phyloP scores from a whole-genome alignment of 352 stramenopile species.

The Phytophthora pseudosyringae region DNA sequence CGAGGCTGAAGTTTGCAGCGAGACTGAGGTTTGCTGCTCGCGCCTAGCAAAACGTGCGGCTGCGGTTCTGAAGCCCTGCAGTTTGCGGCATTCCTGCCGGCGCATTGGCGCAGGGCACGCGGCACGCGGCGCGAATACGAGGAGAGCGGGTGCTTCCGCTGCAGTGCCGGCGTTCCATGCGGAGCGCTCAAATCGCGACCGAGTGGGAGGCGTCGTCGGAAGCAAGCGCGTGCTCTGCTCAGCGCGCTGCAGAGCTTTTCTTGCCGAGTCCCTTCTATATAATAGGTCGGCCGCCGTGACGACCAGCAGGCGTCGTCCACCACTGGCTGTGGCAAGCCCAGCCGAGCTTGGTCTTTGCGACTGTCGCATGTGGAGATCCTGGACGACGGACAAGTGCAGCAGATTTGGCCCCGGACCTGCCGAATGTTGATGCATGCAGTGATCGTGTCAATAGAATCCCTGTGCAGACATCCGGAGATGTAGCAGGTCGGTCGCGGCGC shows the following conservation, averaged over 20 bases:
- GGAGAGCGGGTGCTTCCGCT: conserved; percentile 7
- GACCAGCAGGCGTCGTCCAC: neutral
- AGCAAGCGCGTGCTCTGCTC: conserved; percentile 17
- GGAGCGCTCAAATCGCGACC: conserved; percentile 18
- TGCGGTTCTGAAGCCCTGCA: neutral
- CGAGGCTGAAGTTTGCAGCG: neutral
- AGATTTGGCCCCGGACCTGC: neutral
- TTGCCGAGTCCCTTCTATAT: neutral
- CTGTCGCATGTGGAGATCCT: conserved; percentile 31
- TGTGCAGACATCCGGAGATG: conserved; percentile 10
- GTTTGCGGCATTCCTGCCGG: neutral
- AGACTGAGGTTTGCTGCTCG: neutral
- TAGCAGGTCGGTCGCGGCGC: neutral
- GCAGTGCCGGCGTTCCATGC: conserved; percentile 9
- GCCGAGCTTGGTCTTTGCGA: conserved; percentile 20
- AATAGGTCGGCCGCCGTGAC: conserved; percentile 1
- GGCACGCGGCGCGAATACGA: neutral
- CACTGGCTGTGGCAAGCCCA: conserved; percentile 11
- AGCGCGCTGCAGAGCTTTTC: neutral
- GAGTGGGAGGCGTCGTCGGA: conserved; percentile 11
- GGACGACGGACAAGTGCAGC: neutral
- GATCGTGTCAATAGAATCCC: conserved; percentile 5
- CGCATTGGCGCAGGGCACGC: conserved; percentile 21
- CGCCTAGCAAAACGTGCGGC: conserved; percentile 8
- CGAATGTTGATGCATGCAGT: conserved; percentile 11